Conservation (phyloP, 768 basidiomycete species). For the Termitomyces sp. region DNA sequence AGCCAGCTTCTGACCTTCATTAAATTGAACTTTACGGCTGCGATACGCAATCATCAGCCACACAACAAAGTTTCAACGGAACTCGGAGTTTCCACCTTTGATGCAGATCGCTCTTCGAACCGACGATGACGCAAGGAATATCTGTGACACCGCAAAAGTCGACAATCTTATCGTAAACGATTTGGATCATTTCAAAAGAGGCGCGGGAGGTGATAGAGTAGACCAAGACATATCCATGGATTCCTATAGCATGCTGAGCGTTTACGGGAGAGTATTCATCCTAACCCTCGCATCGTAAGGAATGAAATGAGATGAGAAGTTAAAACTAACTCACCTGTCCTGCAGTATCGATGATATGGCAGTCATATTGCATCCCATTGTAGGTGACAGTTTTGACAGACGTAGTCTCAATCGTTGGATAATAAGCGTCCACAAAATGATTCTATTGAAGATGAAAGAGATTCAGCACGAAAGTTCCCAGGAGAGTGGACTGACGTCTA, state of each 20-base stretch:
- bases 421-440: constrained; percentile 88
- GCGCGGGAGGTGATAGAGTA: constrained; percentile 88
- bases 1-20: constrained; percentile 76
- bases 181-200: constrained; percentile 93
- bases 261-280: constrained; percentile 96
- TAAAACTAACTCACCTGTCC: constrained; percentile 66
- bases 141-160: constrained; percentile 83
- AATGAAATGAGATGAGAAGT: background rate
- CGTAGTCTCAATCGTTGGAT: constrained; percentile 91
- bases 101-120: constrained; percentile 83
- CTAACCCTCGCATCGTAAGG: constrained; percentile 29
- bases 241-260: constrained; percentile 91
- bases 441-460: constrained; percentile 31
- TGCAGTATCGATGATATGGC: constrained; percentile 97
- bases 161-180: constrained; percentile 94
- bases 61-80: constrained; percentile 10
- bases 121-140: constrained; percentile 92
- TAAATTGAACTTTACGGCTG: constrained; percentile 67
- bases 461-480: background rate
- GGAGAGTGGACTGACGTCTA: constrained; percentile 43
- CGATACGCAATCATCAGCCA: constrained; percentile 15
- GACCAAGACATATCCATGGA: constrained; percentile 95
- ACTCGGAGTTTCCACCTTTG: constrained; percentile 49
- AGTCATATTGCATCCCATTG: constrained; percentile 89
- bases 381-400: constrained; percentile 81